These are phyloP conservation scores for Vickermania spadyakhi DNA, from an alignment of 208 protist genomes.

Conservation along the genomic window DNA sequence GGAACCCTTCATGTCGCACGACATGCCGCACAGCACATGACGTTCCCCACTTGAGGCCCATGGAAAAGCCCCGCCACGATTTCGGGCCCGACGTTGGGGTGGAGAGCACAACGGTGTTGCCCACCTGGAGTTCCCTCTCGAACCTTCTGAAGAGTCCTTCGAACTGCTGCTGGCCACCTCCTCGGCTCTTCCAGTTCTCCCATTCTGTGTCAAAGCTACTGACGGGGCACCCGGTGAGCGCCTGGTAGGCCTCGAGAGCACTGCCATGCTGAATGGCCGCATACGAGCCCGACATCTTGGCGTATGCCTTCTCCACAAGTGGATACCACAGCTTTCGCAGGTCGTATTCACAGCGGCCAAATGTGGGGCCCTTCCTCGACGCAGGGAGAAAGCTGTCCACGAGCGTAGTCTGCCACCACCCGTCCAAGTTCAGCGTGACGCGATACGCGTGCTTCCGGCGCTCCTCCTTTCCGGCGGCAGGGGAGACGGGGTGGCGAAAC, in stretches of 20 bases:
- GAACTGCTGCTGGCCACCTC: not conserved
- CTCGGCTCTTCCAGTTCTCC: conserved; percentile 4
- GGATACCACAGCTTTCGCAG: conserved; percentile 72
- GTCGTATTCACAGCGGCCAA: conserved; percentile 33
- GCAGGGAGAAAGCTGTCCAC: conserved; percentile 77
- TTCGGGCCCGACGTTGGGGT: conserved; percentile 9
- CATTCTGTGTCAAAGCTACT: conserved; percentile 17
- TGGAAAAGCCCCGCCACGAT: not conserved
- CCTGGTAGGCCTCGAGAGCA: conserved; percentile 36
- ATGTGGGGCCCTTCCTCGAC: conserved; percentile 24
- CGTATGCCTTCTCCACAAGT: conserved; percentile 84
- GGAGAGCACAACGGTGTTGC: conserved; percentile 12
- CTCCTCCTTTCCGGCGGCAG: conserved; percentile 27
- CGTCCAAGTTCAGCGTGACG: conserved; percentile 60
- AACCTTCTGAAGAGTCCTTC: conserved; percentile 20
- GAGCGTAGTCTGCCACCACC: conserved; percentile 62
- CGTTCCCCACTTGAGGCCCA: conserved; percentile 8
- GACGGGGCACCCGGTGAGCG: conserved; percentile 53
- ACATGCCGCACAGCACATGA: conserved; percentile 7
- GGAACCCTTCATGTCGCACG: conserved; percentile 4
- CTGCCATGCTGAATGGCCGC: conserved; percentile 50
- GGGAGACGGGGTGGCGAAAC: conserved; percentile 49
- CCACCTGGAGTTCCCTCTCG: conserved; percentile 11
- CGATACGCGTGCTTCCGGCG: conserved; percentile 39
- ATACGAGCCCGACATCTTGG: conserved; percentile 79